phyloP scores from a whole-genome alignment of 805 yeast genomes.

The Lachancea cidri region DNA sequence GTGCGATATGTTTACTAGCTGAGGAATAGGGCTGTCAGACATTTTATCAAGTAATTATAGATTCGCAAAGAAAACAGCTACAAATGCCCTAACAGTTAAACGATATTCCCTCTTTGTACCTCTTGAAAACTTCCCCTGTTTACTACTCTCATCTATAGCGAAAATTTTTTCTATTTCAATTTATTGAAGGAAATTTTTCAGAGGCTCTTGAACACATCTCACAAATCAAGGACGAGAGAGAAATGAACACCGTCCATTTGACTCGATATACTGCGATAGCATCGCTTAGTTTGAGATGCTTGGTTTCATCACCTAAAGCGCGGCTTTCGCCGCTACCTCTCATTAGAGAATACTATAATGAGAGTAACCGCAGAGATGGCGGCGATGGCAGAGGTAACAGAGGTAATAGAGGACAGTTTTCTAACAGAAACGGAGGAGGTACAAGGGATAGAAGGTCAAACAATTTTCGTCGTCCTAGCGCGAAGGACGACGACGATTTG shows the following conservation, averaged over 20 bases:
- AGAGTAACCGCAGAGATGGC: not conserved
- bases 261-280: not conserved
- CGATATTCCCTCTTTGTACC: not conserved
- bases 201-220: not conserved
- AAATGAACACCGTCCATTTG: not conserved
- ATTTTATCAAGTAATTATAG: constrained; percentile 1
- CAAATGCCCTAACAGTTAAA: not conserved
- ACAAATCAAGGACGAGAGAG: not conserved
- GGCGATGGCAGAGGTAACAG: not conserved
- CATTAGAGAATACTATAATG: not conserved
- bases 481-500: constrained; percentile 8
- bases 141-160: not conserved
- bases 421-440: not conserved
- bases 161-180: not conserved
- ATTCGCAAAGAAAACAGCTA: not conserved
- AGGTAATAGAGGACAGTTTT: not conserved
- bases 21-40: constrained; percentile 23
- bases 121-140: not conserved
- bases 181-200: not conserved
- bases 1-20: constrained; percentile 29
- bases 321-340: too few relatives aligned
- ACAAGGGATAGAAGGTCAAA: constrained; percentile 2
- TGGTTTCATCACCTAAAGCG: too few relatives aligned
- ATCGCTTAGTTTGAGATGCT: not conserved
- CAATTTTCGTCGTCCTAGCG: constrained; percentile 3